These are phyloP conservation scores for Pseudopithomyces chartarum DNA, from an alignment of 2,329 filamentous ascomycete species.

Conservation along the genomic window DNA sequence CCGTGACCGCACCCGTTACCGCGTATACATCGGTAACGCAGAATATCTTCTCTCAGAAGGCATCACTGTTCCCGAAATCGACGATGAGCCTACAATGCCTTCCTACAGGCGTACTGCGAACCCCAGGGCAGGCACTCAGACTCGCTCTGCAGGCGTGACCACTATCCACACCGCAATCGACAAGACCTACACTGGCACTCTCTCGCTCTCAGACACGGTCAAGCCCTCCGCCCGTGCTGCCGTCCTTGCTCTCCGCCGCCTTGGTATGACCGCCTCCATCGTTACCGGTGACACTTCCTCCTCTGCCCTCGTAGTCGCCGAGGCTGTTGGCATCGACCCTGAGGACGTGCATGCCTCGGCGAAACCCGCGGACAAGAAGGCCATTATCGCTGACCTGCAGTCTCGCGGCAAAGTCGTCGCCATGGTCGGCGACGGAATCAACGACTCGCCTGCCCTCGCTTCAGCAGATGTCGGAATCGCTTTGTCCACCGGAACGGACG, in stretches of 20 bases:
- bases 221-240: conserved; percentile 84
- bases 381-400: conserved; percentile 80
- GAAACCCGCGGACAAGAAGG: conserved; percentile 88
- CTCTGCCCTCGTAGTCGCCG: conserved; percentile 83
- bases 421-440: conserved; percentile 98
- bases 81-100: conserved; percentile 57
- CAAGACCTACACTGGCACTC: conserved; percentile 75
- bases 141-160: conserved; percentile 70
- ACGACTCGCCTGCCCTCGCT: conserved; percentile 93
- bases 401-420: conserved; percentile 75
- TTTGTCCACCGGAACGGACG: conserved; percentile 89
- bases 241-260: conserved; percentile 78
- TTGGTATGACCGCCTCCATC: conserved; percentile 87
- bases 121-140: conserved; percentile 44
- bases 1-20: conserved; percentile 72
- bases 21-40: conserved; percentile 82
- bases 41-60: conserved; percentile 74
- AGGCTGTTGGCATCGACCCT: conserved; percentile 76
- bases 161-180: conserved; percentile 92
- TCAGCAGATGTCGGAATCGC: conserved; percentile 93
- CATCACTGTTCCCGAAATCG: conserved; percentile 64
- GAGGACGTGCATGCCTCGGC: conserved; percentile 84
- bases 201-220: conserved; percentile 87
- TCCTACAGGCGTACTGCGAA: conserved; percentile 26
- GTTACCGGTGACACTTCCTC: conserved; percentile 90